Base-by-base conservation (phyloP, 2,329 filamentous ascomycete genomes). In the Exophiala sp. region DNA sequence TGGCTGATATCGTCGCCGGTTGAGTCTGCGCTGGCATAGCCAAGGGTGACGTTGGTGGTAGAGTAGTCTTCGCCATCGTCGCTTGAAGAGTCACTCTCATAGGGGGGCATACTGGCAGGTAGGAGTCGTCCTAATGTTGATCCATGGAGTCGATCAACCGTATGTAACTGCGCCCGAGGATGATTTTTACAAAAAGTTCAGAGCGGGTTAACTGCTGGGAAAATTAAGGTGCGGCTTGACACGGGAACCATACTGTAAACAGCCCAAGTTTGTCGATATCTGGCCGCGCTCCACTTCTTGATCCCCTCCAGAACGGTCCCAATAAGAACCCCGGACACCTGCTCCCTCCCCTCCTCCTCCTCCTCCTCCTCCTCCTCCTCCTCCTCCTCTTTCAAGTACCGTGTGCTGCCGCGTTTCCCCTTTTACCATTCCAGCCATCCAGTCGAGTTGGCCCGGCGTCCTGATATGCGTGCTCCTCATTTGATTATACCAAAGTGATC, bases 1-100 rank as follows among this genome's bases (percentile, higher is more conserved):
- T 92, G 89, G 71, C 89, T 96, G 66, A 95, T 86, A 10, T 82
- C 81, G 70, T 99, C 92, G 59, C 89, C 86, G 51, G 85, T 87
- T 11, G 84, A 75, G 51, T 95, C 89, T 67, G 85, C 84, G 1
- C 88, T 88, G 2, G 90, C 88, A 70, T 95, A 99, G 3, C 94
- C 94, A 10, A 99, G 80, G 1, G 96, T 82, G 2, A 96, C 91
- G 62, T 88, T 89, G 5, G 94, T 97, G 54, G 74, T 74, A 16
- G 72, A 73, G 60, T 75, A 74, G 58, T 74, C 73, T 5, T 83
- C 81, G 11, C 84, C 79, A 52, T 84, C 85, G 40, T 83, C 88
- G 35, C 77, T 75, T 24, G 78, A 84, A 1, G 86, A 90, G 65
- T 96, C 91, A 68, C 89, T 95, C 64, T 96, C 90, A 74, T 95